Evolutionary conservation across 1,139 yeast genomes (phyloP).

Genomic region (Pichia sp.): DNA sequence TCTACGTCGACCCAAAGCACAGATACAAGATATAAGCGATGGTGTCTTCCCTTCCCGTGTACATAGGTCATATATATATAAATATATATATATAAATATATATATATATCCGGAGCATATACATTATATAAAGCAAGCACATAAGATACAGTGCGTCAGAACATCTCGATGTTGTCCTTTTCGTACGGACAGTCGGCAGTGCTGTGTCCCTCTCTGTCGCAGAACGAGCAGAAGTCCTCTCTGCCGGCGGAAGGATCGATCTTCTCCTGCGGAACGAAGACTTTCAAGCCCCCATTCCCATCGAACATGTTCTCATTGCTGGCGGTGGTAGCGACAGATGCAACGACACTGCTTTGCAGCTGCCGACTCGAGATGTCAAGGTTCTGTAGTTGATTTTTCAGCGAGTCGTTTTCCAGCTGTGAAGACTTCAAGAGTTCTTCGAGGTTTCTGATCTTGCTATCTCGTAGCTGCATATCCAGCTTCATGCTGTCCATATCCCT

Average conservation of each 20-base stretch:
- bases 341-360: no score
- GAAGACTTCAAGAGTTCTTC: slow-evolving; percentile 2
- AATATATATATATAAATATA: slow-evolving; percentile 2
- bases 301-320: slow-evolving; percentile 5
- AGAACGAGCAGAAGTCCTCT: slow-evolving; percentile 82
- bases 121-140: background rate
- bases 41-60: background rate
- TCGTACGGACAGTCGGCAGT: slow-evolving; percentile 86
- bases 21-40: slow-evolving; percentile 59
- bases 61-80: background rate
- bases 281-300: slow-evolving; percentile 42
- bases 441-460: background rate
- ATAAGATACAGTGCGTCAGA: slow-evolving; percentile 3
- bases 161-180: slow-evolving; percentile 37
- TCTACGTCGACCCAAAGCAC: slow-evolving; percentile 68
- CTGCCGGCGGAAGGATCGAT: slow-evolving; percentile 74
- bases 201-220: slow-evolving; percentile 86
- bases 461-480: slow-evolving; percentile 8
- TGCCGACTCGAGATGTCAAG: background rate
- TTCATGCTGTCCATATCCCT: background rate
- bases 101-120: slow-evolving; percentile 6
- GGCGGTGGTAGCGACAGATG: background rate
- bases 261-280: slow-evolving; percentile 47
- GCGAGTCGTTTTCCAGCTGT: background rate
- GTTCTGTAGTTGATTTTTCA: background rate